These are phyloP conservation scores for Ogataea paraovalis DNA, from an alignment of 805 yeast genomes.

Conservation along the genomic window DNA sequence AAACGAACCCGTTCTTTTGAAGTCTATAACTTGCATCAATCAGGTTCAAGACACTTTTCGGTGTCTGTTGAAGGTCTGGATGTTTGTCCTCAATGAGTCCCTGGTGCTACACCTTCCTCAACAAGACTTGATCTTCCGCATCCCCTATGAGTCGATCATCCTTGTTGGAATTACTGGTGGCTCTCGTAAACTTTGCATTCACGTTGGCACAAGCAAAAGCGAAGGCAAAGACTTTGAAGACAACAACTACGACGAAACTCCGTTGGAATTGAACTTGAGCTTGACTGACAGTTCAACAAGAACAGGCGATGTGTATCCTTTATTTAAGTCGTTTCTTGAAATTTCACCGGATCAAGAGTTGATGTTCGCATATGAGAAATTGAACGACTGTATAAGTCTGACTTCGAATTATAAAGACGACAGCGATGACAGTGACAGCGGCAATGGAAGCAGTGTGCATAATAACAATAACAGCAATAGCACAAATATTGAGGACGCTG, in stretches of 20 bases:
- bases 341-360: conserved; percentile 16
- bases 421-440: conserved; percentile 11
- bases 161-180: conserved; percentile 16
- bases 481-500: conserved; percentile 9
- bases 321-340: conserved; percentile 19
- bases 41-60: no score
- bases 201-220: conserved; percentile 5
- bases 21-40: not conserved
- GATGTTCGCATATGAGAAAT: conserved; percentile 14
- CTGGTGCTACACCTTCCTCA: conserved; percentile 18
- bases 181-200: conserved; percentile 9
- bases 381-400: conserved; percentile 21
- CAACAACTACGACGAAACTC: not conserved
- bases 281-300: not conserved
- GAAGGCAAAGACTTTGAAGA: not conserved
- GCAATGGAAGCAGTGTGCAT: not conserved
- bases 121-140: conserved; percentile 8
- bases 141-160: conserved; percentile 22
- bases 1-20: not conserved
- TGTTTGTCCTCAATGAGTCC: conserved; percentile 23
- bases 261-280: not conserved
- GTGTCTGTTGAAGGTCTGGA: conserved; percentile 17
- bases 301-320: conserved; percentile 14
- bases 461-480: conserved; percentile 2
- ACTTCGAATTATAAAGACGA: conserved; percentile 14